Percentiles rank a stretch among this genome's conserved stretches.
Evolutionary conservation across 306 rosid species (phyloP).

Genomic region (Elaeagnus macrophylla): DNA sequence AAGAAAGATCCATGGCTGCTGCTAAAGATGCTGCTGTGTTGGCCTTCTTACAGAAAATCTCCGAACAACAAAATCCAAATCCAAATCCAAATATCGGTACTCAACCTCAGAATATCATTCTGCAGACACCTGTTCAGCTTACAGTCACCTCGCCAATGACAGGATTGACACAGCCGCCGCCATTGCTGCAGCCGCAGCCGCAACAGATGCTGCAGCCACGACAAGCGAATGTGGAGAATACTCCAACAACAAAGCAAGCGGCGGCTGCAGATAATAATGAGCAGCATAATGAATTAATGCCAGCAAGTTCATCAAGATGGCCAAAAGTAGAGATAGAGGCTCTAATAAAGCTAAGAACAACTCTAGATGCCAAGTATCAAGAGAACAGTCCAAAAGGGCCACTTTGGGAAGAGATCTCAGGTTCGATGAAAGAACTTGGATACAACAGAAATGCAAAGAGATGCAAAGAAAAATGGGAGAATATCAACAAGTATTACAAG

Average conservation of each 20-base stretch:
- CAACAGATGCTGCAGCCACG: background rate
- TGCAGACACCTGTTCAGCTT: background rate
- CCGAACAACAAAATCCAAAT: conserved; percentile 37
- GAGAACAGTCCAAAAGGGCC: conserved; percentile 85
- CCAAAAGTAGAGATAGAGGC: conserved; percentile 73
- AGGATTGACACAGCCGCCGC: background rate
- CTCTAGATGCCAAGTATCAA: conserved; percentile 56
- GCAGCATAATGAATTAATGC: conserved; percentile 9
- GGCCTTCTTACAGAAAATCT: conserved; percentile 64
- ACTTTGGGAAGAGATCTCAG: conserved; percentile 85
- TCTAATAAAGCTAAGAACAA: conserved; percentile 51
- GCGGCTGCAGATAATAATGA: conserved; percentile 24
- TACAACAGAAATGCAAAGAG: conserved; percentile 67
- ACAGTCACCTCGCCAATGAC: background rate
- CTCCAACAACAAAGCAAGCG: conserved; percentile 6
- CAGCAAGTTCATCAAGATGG: conserved; percentile 64
- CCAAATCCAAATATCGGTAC: conserved; percentile 10
- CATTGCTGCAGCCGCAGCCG: background rate
- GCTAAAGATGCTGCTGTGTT: conserved; percentile 73
- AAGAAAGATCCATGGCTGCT: conserved; percentile 57
- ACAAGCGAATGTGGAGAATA: background rate
- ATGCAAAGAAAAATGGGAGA: conserved; percentile 98
- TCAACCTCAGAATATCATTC: conserved; percentile 15
- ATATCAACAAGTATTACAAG: conserved; percentile 96
- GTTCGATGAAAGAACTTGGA: conserved; percentile 54